phyloP scores from a whole-genome alignment of 129 eudicot species.

The Arctium minus region DNA sequence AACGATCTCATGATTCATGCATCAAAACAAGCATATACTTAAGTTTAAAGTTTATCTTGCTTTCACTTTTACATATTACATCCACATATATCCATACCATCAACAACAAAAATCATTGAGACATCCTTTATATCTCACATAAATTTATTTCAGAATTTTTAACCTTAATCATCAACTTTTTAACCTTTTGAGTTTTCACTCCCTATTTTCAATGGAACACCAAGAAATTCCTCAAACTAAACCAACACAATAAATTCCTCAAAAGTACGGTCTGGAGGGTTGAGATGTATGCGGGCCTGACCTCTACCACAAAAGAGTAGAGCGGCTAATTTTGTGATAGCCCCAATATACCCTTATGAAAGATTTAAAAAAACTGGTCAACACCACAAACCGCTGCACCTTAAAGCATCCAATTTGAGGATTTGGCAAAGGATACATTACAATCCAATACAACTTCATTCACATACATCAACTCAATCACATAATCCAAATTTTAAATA shows the following conservation, averaged over 20 bases:
- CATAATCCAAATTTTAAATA: not conserved
- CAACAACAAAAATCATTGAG: not conserved
- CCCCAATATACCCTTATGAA: not conserved
- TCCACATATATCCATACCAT: not conserved
- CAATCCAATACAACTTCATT: not conserved
- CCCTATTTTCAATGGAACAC: not conserved
- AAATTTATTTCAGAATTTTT: not conserved
- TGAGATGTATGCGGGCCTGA: not conserved
- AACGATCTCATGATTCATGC: not conserved
- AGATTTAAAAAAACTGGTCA: not conserved
- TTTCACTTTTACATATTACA: not conserved
- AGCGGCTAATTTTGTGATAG: not conserved
- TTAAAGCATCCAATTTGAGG: not conserved
- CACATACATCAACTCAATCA: not conserved
- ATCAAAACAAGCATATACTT: slow-evolving; percentile 8
- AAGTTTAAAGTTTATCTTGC: not conserved
- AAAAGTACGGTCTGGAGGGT: not conserved
- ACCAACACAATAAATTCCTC: not conserved
- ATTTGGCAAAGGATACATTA: not conserved
- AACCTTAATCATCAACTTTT: not conserved
- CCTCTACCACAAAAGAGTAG: not conserved
- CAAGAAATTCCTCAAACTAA: not conserved
- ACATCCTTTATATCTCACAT: not conserved
- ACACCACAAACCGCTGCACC: not conserved
- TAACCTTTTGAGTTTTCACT: not conserved